A percentile compares a stretch with the other conserved stretches of the same genome.
Conservation (phyloP, 2,329 filamentous ascomycete genomes). For the Apiospora arundinis region DNA sequence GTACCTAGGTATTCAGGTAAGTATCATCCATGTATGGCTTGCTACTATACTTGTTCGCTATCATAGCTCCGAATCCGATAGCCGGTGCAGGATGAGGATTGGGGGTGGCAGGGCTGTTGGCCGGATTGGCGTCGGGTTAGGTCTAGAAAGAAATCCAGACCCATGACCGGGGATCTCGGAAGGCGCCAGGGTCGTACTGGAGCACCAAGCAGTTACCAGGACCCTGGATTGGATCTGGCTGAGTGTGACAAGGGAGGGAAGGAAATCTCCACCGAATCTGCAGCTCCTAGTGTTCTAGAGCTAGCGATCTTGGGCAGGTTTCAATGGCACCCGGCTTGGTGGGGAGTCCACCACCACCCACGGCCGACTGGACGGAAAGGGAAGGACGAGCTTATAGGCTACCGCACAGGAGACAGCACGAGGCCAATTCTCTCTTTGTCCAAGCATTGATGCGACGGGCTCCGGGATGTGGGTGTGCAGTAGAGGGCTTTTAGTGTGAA, state of each 20-base stretch:
- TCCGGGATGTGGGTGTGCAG: background rate
- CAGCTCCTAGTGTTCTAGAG: background rate
- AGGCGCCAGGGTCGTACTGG: too few relatives aligned
- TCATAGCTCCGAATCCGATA: background rate
- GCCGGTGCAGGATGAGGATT: background rate
- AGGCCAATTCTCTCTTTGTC: background rate
- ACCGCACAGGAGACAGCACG: background rate
- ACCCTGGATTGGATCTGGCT: background rate
- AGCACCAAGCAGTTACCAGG: too few relatives aligned
- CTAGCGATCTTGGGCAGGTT: background rate
- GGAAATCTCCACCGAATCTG: background rate
- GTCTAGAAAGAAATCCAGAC: too few relatives aligned
- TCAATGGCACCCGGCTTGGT: background rate
- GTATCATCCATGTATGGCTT: background rate
- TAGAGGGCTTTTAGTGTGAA: background rate
- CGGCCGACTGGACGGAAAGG: background rate
- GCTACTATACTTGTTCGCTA: background rate
- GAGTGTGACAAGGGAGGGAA: background rate
- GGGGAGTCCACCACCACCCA: background rate
- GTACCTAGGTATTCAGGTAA: background rate
- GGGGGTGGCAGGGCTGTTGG: background rate
- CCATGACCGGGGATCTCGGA: too few relatives aligned
- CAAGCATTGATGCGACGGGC: conserved; percentile 6
- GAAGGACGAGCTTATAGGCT: background rate
- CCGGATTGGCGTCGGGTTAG: too few relatives aligned